phyloP scores from a whole-genome alignment of 2,329 filamentous ascomycete genomes.

The Talaromyces sp. region DNA sequence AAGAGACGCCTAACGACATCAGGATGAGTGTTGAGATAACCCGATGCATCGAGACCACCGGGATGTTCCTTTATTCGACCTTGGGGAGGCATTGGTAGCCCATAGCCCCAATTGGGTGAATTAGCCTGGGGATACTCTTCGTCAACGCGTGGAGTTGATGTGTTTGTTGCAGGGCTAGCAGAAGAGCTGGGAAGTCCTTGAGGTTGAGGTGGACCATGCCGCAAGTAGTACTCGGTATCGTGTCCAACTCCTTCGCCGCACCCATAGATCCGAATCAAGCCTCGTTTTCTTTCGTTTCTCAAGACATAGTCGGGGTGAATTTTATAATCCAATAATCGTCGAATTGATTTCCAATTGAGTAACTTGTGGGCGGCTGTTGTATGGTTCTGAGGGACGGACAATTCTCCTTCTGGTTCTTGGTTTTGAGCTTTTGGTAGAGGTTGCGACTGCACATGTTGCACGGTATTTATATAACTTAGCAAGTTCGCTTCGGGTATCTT shows the following conservation, averaged over 20 bases:
- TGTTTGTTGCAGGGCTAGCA: constrained; percentile 36
- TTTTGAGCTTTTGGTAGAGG: constrained; percentile 14
- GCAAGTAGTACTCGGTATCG: constrained; percentile 45
- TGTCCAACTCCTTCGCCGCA: constrained; percentile 71
- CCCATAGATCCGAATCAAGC: constrained; percentile 72
- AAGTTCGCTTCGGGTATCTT: background rate
- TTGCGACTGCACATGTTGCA: constrained; percentile 18
- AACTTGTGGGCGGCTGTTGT: constrained; percentile 86
- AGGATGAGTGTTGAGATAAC: constrained; percentile 54
- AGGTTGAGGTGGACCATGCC: constrained; percentile 30
- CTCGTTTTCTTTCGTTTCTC: constrained; percentile 69
- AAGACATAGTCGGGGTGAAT: constrained; percentile 72
- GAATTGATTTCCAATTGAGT: constrained; percentile 69
- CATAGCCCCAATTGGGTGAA: constrained; percentile 54
- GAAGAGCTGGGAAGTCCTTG: constrained; percentile 29
- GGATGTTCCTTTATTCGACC: constrained; percentile 34
- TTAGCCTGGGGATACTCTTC: constrained; percentile 40
- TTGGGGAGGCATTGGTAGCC: constrained; percentile 35
- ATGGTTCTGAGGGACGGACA: constrained; percentile 78
- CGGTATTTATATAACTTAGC: constrained; percentile 21
- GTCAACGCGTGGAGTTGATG: constrained; percentile 26
- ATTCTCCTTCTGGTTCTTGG: constrained; percentile 51
- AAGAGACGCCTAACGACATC: constrained; percentile 53
- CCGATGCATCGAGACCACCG: constrained; percentile 52
- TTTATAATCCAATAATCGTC: constrained; percentile 58